Evolutionary conservation across 768 basidiomycete genomes (phyloP).

Genomic region (Amanita brunnescens): DNA sequence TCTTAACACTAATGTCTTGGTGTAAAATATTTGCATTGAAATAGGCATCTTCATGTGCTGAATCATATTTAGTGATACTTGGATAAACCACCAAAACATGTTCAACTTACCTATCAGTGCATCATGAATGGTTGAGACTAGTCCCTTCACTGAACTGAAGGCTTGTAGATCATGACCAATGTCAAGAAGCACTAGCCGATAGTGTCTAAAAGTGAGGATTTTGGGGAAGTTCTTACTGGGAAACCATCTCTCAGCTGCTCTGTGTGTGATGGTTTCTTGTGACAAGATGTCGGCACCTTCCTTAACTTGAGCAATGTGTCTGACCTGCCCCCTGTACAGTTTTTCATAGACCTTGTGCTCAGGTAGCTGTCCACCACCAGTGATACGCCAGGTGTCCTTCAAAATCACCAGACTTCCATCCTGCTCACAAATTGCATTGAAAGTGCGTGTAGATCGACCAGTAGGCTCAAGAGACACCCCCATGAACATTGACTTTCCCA

Average conservation of each 20-base stretch:
- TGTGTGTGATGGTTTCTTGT: background rate
- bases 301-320: conserved; percentile 1
- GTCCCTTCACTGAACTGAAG: background rate
- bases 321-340: background rate
- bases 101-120: background rate
- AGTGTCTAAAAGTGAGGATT: background rate
- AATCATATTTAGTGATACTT: background rate
- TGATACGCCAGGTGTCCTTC: conserved; percentile 2
- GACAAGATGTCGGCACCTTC: background rate
- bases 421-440: background rate
- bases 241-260: background rate
- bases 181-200: background rate
- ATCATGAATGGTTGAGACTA: conserved; percentile 1
- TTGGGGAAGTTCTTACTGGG: background rate
- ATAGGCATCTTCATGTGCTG: conserved; percentile 2
- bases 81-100: background rate
- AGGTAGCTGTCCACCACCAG: background rate
- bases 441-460: conserved; percentile 6
- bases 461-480: background rate
- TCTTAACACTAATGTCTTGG: conserved; percentile 3
- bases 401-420: conserved; percentile 3
- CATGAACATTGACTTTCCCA: background rate
- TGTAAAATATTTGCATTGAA: background rate
- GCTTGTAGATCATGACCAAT: background rate
- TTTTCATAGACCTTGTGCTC: conserved; percentile 2